Conservation (phyloP, 768 basidiomycete genomes). For the Boletus subparvulus region DNA sequence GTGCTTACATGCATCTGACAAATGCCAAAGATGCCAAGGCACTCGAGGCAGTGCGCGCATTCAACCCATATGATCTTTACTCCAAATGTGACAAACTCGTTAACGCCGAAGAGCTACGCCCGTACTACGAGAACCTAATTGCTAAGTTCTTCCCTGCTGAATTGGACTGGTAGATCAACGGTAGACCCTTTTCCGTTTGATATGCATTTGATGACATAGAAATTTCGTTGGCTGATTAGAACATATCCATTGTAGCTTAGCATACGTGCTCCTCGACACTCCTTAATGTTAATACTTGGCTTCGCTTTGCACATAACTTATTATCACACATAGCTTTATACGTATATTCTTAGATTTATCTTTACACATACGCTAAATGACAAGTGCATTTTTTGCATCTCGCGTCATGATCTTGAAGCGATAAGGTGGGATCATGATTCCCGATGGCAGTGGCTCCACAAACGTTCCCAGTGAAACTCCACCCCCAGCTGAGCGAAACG, state of each 20-base stretch:
- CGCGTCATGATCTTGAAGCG: conserved; percentile 7
- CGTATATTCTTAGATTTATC: neutral
- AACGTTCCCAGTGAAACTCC: conserved; percentile 8
- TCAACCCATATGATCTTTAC: conserved; percentile 96
- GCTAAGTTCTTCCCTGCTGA: conserved; percentile 81
- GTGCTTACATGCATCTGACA: conserved; percentile 78
- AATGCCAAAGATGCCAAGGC: conserved; percentile 65
- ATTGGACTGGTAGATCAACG: conserved; percentile 66
- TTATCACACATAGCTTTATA: conserved; percentile 17
- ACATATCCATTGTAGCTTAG: conserved; percentile 1
- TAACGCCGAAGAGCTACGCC: conserved; percentile 59
- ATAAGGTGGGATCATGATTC: conserved; percentile 16
- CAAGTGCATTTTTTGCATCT: neutral
- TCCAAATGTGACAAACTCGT: conserved; percentile 79
- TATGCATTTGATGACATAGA: conserved; percentile 8
- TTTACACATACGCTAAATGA: conserved; percentile 1
- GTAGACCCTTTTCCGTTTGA: neutral
- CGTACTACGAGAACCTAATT: conserved; percentile 84
- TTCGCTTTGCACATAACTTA: conserved; percentile 17
- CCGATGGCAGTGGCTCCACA: conserved; percentile 14
- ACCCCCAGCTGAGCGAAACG: neutral
- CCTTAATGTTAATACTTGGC: neutral
- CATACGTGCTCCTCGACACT: neutral
- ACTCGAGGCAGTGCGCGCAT: conserved; percentile 75
- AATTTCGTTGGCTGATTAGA: neutral